These are phyloP conservation scores for Aschersonia sp. DNA, from an alignment of 2,329 filamentous ascomycete genomes.

Conservation along the genomic window DNA sequence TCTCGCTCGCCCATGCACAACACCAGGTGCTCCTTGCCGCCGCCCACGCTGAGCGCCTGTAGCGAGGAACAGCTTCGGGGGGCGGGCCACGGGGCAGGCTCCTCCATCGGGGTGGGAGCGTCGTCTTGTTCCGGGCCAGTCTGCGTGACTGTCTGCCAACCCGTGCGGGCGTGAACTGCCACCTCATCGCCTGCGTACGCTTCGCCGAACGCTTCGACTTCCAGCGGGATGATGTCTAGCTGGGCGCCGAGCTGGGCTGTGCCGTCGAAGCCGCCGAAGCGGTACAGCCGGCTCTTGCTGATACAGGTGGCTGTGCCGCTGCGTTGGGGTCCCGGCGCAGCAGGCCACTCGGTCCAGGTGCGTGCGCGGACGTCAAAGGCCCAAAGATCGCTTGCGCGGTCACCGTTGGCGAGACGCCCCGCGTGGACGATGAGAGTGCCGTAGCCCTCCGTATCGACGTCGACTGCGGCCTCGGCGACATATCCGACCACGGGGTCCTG, in stretches of 20 bases:
- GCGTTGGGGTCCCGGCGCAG: conserved; percentile 52
- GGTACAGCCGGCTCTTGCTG: conserved; percentile 50
- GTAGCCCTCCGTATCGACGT: conserved; percentile 46
- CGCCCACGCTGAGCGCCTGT: conserved; percentile 40
- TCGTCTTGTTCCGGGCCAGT: not conserved
- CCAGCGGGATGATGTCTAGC: conserved; percentile 51
- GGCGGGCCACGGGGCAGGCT: conserved; percentile 31
- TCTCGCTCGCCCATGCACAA: conserved; percentile 44
- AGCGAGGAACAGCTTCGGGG: conserved; percentile 38
- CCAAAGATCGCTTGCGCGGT: conserved; percentile 58
- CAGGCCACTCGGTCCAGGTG: conserved; percentile 53
- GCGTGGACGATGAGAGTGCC: conserved; percentile 65
- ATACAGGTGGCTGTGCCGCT: conserved; percentile 56
- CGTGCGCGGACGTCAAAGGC: conserved; percentile 52
- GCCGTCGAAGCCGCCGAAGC: conserved; percentile 72
- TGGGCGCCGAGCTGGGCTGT: conserved; percentile 53
- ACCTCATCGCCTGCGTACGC: conserved; percentile 32
- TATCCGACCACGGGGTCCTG: conserved; percentile 43
- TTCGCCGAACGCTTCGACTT: conserved; percentile 40
- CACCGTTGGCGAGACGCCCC: conserved; percentile 51
- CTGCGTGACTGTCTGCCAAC: conserved; percentile 39
- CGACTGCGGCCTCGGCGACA: conserved; percentile 41
- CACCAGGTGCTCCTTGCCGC: conserved; percentile 47
- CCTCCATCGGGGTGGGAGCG: conserved; percentile 20
- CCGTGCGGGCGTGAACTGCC: conserved; percentile 31